These are phyloP conservation scores for Talaromyces borbonicus DNA, from an alignment of 495 filamentous ascomycete species.

Conservation along the genomic window DNA sequence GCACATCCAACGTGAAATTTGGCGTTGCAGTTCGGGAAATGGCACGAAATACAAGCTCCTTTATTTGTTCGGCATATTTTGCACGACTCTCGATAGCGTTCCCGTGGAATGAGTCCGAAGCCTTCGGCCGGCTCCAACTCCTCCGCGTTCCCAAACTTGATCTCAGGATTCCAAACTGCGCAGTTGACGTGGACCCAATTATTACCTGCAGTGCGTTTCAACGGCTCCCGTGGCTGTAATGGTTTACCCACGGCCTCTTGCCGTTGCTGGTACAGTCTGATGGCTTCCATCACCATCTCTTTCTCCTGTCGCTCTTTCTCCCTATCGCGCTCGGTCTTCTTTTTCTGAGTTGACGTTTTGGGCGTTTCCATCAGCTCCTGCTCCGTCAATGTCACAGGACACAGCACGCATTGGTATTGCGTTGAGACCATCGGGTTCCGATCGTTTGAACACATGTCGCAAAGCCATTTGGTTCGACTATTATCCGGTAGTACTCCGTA, in stretches of 20 bases:
- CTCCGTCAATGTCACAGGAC: conserved; percentile 62
- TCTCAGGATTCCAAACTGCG: conserved; percentile 81
- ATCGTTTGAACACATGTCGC: conserved; percentile 93
- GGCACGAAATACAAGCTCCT: conserved; percentile 76
- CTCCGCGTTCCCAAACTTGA: conserved; percentile 78
- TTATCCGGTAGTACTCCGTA: conserved; percentile 71
- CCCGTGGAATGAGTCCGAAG: conserved; percentile 62
- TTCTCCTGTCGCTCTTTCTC: conserved; percentile 81
- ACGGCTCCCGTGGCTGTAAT: conserved; percentile 72
- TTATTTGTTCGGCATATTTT: conserved; percentile 69
- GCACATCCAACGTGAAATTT: conserved; percentile 87
- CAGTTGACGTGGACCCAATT: conserved; percentile 98
- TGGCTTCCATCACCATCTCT: conserved; percentile 62
- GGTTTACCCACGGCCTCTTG: conserved; percentile 78
- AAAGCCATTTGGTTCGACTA: conserved; percentile 77
- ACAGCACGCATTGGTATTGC: conserved; percentile 85
- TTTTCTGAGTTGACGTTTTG: conserved; percentile 68
- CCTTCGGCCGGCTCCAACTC: conserved; percentile 79
- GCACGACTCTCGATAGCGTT: conserved; percentile 63
- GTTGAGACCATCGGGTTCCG: conserved; percentile 78
- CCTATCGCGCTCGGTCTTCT: conserved; percentile 85
- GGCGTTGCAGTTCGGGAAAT: conserved; percentile 56
- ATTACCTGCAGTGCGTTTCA: conserved; percentile 87
- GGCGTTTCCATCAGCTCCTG: conserved; percentile 78
- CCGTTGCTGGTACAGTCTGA: conserved; percentile 67